Percentiles rank a stretch among this genome's conserved stretches.
These are phyloP conservation scores for Rhizopogon salebrosus DNA, from an alignment of 768 basidiomycete genomes.

Conservation along the genomic window DNA sequence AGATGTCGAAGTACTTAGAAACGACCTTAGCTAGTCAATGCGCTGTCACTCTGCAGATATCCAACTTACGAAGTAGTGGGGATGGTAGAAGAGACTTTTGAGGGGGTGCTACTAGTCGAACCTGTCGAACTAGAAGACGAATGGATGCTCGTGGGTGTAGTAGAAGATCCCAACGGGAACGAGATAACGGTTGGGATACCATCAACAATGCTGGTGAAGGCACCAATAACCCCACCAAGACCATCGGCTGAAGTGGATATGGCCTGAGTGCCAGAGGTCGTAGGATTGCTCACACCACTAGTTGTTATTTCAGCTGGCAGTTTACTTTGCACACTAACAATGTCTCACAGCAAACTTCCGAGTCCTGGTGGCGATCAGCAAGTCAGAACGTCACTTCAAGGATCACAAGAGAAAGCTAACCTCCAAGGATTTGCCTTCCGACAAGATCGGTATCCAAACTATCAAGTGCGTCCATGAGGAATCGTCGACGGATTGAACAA, in stretches of 20 bases:
- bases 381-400: neutral
- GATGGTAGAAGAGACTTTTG: slow-evolving; percentile 1
- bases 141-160: slow-evolving; percentile 13
- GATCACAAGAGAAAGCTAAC: slow-evolving; percentile 6
- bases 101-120: slow-evolving; percentile 12
- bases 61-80: slow-evolving; percentile 18
- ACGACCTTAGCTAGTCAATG: no score
- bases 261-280: neutral
- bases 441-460: slow-evolving; percentile 12
- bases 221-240: slow-evolving; percentile 9
- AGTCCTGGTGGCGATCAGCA: slow-evolving; percentile 5
- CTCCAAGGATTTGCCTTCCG: slow-evolving; percentile 23
- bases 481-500: slow-evolving; percentile 11
- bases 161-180: slow-evolving; percentile 16
- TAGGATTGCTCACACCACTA: neutral
- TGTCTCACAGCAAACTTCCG: slow-evolving; percentile 18
- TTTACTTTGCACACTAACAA: neutral
- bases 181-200: slow-evolving; percentile 4
- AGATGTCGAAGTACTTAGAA: slow-evolving; percentile 5
- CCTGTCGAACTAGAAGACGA: slow-evolving; percentile 22
- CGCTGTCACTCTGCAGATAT: neutral
- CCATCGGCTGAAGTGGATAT: neutral
- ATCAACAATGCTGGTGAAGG: slow-evolving; percentile 13
- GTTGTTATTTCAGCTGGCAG: slow-evolving; percentile 8
- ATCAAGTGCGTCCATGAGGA: slow-evolving; percentile 16